Evolutionary conservation across 2,329 filamentous ascomycete species (phyloP), one percentile per base, ranked within the genome.

Genomic region (Fusarium dlaminii): DNA sequence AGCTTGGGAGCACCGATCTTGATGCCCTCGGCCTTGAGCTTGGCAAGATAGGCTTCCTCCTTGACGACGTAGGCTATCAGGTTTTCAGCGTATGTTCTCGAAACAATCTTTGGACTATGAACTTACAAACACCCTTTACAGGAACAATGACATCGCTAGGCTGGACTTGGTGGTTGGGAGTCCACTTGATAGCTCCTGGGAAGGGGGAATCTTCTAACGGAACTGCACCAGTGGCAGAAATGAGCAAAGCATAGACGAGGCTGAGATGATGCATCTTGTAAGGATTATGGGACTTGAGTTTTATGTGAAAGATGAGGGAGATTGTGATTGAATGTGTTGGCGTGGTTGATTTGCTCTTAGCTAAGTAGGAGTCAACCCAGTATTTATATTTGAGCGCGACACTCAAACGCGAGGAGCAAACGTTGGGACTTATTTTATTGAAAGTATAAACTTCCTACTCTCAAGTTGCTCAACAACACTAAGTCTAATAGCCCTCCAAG

Each of bases 81-180:
- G 15, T 24, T 8, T 0, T 51, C 11, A 51, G 46, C 14, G n/a
- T 14, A 49, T 30, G 3, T n/a, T 6, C 10, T n/a, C 4, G 10
- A n/a, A 8, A 12, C 2, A 3, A 5, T 18, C 0, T 24, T 3
- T 2, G 8, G 11, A 32, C 7, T 24, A 8, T 0, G 3, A 24
- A 20, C 46, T 32, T 18, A 32, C 46, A 51, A 51, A 51, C 46
- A 5, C 22, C 22, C 15, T 32, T 51, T 7, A 51, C 46, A 2
- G 46, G 29, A 14, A 51, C 46, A 14, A 51, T 32, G 2, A 51
- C 29, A 24, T 51, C 22, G 15, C 29, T n/a, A 3, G 29, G 22
- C 15, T 32, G 29, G 18, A 51, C 32, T 13, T 32, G 30, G 6
- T 51, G 29, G 22, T 18, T 51, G 11, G 22, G 46, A 24, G 46